These are phyloP conservation scores for Acanthamoeba pearcei DNA, from an alignment of 208 protist species.

Conservation along the genomic window DNA sequence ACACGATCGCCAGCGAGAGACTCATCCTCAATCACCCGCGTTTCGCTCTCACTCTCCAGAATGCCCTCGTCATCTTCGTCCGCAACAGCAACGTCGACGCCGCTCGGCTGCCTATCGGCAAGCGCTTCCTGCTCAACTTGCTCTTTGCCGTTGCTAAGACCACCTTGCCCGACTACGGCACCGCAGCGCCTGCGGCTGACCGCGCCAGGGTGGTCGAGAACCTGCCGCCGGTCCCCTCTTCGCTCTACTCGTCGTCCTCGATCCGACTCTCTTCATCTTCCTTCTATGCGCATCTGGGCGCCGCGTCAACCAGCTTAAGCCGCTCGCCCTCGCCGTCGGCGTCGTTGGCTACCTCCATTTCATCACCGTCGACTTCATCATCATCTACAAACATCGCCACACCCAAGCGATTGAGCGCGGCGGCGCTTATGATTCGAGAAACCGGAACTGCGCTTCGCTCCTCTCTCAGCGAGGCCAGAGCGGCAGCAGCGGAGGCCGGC, in stretches of 20 bases:
- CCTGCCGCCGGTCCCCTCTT: constrained; percentile 3
- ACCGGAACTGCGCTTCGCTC: not conserved
- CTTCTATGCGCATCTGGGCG: not conserved
- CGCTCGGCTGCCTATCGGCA: not conserved
- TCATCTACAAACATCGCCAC: not conserved
- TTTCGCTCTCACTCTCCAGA: not conserved
- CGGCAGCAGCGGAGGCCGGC: too few relatives aligned
- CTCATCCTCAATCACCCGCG: not conserved
- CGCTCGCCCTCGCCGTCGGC: not conserved
- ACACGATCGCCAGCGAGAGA: not conserved
- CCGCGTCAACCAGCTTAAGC: too few relatives aligned
- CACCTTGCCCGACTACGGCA: not conserved
- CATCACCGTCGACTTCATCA: not conserved
- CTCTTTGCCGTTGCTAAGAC: not conserved
- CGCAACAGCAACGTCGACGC: not conserved
- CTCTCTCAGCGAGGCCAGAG: not conserved
- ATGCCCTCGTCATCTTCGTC: not conserved
- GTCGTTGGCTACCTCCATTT: not conserved
- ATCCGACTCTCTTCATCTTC: not conserved
- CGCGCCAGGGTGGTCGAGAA: not conserved
- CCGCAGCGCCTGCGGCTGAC: not conserved
- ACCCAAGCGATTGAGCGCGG: too few relatives aligned
- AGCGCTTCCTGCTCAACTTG: not conserved
- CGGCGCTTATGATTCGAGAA: not conserved
- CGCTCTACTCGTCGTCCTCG: not conserved